Conservation (phyloP, 1,284 basidiomycete genomes). For the Trametes hirsuta region DNA sequence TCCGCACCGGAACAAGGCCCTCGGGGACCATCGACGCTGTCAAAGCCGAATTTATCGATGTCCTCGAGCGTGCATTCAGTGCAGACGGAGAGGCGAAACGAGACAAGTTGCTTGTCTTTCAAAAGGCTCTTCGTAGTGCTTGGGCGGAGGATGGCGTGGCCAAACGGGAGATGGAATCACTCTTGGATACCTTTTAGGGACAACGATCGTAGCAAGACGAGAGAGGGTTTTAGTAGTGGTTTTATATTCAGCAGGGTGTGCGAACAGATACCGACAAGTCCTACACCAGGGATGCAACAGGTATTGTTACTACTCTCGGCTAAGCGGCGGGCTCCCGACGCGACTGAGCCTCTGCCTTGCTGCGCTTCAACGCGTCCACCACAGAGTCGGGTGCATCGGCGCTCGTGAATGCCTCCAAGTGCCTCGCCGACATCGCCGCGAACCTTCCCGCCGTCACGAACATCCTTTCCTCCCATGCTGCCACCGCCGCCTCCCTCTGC, state of each 20-base stretch:
- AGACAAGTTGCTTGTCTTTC: slow-evolving; percentile 12
- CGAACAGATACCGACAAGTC: no score
- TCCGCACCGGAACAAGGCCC: slow-evolving; percentile 20
- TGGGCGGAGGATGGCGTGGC: no score
- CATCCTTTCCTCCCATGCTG: not conserved
- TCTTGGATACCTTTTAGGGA: no score
- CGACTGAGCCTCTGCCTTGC: no score
- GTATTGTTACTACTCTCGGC: no score
- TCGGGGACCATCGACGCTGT: slow-evolving; percentile 23
- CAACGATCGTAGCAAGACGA: no score
- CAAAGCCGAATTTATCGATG: slow-evolving; percentile 14
- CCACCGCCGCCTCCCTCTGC: slow-evolving; percentile 1
- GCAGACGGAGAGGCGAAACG: slow-evolving; percentile 24
- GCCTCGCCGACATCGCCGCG: not conserved
- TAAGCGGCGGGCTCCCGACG: no score
- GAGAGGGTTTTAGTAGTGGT: no score
- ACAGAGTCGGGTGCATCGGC: not conserved
- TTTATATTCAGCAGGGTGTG: no score
- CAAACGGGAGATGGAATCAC: no score
- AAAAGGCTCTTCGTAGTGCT: not conserved
- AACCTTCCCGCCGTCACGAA: not conserved
- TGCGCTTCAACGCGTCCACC: no score
- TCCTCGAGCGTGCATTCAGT: slow-evolving; percentile 25
- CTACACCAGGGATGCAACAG: no score
- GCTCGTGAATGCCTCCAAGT: not conserved